Evolutionary conservation across 176 grass and related monocot species (phyloP).

Genomic region (Guadua angustifolia): DNA sequence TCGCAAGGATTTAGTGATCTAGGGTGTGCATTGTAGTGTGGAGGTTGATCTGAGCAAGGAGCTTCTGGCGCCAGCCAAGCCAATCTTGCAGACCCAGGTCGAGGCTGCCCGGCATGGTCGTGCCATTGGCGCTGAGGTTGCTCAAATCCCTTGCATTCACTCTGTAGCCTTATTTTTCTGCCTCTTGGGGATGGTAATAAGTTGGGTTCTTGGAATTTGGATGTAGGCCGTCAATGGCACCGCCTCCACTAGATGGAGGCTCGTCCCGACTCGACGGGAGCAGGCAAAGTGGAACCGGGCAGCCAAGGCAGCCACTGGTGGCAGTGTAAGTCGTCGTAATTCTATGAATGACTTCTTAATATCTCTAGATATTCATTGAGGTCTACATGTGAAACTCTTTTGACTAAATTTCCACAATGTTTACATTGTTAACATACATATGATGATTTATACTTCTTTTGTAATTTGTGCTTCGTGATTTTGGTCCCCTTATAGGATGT

Average conservation of each 20-base stretch:
- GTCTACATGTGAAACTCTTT: background rate
- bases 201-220: constrained; percentile 25
- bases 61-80: constrained; percentile 70
- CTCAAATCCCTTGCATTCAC: constrained; percentile 7
- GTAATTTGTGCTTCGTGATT: background rate
- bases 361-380: background rate
- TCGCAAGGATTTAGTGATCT: constrained; percentile 14
- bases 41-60: constrained; percentile 96
- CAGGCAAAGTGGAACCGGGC: constrained; percentile 88
- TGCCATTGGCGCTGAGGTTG: constrained; percentile 51
- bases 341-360: constrained; percentile 16
- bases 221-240: constrained; percentile 58
- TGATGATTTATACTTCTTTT: background rate
- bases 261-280: constrained; percentile 80
- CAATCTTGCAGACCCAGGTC: constrained; percentile 79
- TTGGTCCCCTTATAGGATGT: constrained; percentile 66
- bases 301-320: constrained; percentile 71
- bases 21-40: constrained; percentile 53
- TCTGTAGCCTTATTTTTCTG: constrained; percentile 25
- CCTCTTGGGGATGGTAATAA: constrained; percentile 8
- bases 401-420: background rate
- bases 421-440: background rate
- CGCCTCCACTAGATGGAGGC: constrained; percentile 71
- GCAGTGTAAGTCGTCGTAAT: constrained; percentile 60
- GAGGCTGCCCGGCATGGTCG: constrained; percentile 70